Conservation (phyloP, 1,284 basidiomycete genomes). For the Golubevia pallescens region DNA sequence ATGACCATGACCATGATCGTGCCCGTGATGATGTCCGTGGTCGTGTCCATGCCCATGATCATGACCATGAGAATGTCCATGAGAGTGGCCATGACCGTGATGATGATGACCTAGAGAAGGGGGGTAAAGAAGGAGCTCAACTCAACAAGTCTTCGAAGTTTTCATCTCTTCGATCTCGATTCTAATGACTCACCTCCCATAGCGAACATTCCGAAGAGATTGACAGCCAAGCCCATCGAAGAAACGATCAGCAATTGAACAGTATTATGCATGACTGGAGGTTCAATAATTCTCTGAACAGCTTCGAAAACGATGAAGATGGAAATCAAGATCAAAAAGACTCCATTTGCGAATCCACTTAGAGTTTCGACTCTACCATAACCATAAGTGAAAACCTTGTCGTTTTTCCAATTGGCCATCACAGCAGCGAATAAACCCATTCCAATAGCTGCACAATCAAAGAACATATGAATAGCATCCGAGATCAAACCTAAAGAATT, state of each 20-base stretch:
- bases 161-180: neutral
- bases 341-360: constrained; percentile 96
- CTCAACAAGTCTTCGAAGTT: too few species aligned
- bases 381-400: constrained; percentile 92
- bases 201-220: constrained; percentile 98
- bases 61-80: constrained; percentile 48
- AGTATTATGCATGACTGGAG: constrained; percentile 93
- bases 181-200: constrained; percentile 71
- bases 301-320: constrained; percentile 99
- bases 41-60: constrained; percentile 40
- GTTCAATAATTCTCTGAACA: constrained; percentile 90
- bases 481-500: constrained; percentile 96
- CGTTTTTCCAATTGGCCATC: constrained; percentile 96
- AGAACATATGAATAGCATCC: constrained; percentile 99
- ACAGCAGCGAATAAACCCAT: constrained; percentile 95
- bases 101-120: constrained; percentile 75
- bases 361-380: constrained; percentile 98
- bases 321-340: constrained; percentile 94
- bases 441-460: constrained; percentile 96
- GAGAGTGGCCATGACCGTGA: constrained; percentile 65
- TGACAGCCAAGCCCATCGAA: constrained; percentile 85
- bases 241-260: constrained; percentile 89
- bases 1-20: constrained; percentile 69
- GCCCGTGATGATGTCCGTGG: constrained; percentile 38
- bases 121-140: neutral